A percentile compares a stretch with the other conserved stretches of the same genome.
Conservation (phyloP, 192 early-diverging fungal species). For the Thamnidium elegans region DNA sequence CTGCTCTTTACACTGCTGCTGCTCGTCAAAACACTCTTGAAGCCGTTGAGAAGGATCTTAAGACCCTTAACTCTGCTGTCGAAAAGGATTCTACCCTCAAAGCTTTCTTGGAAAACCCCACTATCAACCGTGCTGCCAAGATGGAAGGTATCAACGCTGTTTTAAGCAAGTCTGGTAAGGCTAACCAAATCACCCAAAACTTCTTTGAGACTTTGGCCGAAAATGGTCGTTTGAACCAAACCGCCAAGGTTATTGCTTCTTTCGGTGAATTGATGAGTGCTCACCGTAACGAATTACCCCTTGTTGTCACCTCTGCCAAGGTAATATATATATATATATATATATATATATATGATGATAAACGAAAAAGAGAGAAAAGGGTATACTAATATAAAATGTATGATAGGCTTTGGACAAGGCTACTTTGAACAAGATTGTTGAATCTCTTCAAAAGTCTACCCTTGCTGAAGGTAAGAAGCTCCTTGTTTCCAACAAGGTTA, state of each 20-base stretch:
- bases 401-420: constrained; percentile 76
- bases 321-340: constrained; percentile 36
- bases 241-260: constrained; percentile 74
- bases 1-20: constrained; percentile 93
- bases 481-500: constrained; percentile 84
- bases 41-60: constrained; percentile 82
- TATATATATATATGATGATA: not conserved
- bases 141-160: constrained; percentile 68
- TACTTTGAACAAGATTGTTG: constrained; percentile 55
- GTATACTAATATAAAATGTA: not conserved
- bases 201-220: constrained; percentile 91
- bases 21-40: constrained; percentile 76
- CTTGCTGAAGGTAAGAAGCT: constrained; percentile 82
- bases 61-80: constrained; percentile 60
- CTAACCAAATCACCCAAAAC: constrained; percentile 82
- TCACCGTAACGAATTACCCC: constrained; percentile 81
- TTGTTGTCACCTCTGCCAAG: constrained; percentile 88
- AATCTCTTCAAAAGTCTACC: constrained; percentile 60
- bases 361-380: not conserved
- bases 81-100: constrained; percentile 70
- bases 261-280: constrained; percentile 87
- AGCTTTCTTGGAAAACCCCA: constrained; percentile 82
- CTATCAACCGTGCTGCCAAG: constrained; percentile 78
- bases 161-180: constrained; percentile 57
- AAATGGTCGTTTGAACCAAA: constrained; percentile 89